Evolutionary conservation across 495 filamentous ascomycete genomes (phyloP).

Genomic region (Recurvomyces mirabilis): DNA sequence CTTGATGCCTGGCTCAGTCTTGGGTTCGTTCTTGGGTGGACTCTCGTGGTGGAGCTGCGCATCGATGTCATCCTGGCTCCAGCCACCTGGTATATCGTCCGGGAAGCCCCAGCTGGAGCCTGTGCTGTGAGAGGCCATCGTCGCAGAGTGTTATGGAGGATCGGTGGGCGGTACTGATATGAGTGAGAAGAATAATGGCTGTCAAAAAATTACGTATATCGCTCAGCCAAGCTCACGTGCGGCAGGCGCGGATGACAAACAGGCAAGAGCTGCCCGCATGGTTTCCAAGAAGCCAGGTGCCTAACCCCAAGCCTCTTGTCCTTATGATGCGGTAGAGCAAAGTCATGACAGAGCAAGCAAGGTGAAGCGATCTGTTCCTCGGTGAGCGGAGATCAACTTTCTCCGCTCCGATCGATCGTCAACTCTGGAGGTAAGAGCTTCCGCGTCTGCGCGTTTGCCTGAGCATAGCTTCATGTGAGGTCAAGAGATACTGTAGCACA

Average conservation of each 20-base stretch:
- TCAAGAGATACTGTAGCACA: no score
- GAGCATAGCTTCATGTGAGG: no score
- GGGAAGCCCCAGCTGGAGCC: slow-evolving; percentile 15
- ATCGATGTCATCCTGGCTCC: slow-evolving; percentile 15
- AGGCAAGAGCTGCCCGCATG: no score
- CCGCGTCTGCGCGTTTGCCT: not conserved
- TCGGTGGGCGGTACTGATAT: not conserved
- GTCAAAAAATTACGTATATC: not conserved
- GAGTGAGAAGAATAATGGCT: no score
- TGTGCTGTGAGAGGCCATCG: slow-evolving; percentile 11
- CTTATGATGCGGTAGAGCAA: not conserved
- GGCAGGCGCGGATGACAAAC: no score
- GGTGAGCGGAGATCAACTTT: not conserved
- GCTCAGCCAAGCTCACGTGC: not conserved
- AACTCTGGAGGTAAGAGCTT: not conserved
- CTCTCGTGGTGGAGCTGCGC: slow-evolving; percentile 5
- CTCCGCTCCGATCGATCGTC: not conserved
- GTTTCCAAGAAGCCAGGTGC: no score
- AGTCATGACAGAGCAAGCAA: no score
- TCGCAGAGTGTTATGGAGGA: not conserved
- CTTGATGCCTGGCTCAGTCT: slow-evolving; percentile 17
- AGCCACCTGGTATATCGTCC: slow-evolving; percentile 14
- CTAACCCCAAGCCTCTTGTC: no score
- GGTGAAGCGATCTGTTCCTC: slow-evolving; percentile 2
- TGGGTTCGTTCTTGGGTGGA: slow-evolving; percentile 3